phyloP scores from a whole-genome alignment of 1,284 basidiomycete genomes.

The Leccinum griseonigrum region DNA sequence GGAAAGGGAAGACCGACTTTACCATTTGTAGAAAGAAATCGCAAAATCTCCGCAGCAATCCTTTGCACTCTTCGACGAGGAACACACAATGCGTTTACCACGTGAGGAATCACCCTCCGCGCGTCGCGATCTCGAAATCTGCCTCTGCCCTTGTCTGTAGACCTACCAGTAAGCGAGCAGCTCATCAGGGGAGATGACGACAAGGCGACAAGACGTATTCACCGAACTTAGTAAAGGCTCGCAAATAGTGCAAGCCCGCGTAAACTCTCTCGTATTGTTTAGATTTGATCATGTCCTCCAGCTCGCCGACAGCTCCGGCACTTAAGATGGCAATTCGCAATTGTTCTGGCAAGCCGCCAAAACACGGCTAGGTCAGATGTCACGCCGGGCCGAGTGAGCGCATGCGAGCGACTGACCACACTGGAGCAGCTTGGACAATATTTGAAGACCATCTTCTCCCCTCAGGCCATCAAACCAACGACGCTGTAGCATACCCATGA shows the following conservation, averaged over 20 bases:
- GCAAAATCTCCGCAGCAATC: slow-evolving; percentile 14
- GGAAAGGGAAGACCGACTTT: not conserved
- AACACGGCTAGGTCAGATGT: not conserved
- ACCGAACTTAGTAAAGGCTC: slow-evolving; percentile 21
- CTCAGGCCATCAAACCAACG: slow-evolving; percentile 29
- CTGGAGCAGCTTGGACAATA: slow-evolving; percentile 18
- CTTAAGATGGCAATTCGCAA: slow-evolving; percentile 17
- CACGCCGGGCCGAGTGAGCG: not conserved
- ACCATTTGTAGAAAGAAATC: slow-evolving; percentile 18
- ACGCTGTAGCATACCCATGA: slow-evolving; percentile 22
- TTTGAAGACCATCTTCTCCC: slow-evolving; percentile 27
- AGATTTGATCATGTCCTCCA: slow-evolving; percentile 17
- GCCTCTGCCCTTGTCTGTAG: slow-evolving; percentile 8
- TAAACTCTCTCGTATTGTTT: slow-evolving; percentile 6
- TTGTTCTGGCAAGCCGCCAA: slow-evolving; percentile 6
- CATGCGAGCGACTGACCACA: slow-evolving; percentile 18
- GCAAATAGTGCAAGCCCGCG: slow-evolving; percentile 27
- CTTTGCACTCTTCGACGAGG: slow-evolving; percentile 19
- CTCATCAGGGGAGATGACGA: not conserved
- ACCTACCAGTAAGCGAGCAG: not conserved
- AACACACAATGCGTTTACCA: slow-evolving; percentile 18
- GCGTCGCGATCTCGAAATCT: not conserved
- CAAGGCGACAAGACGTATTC: not conserved
- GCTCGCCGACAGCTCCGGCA: slow-evolving; percentile 10
- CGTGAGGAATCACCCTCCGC: slow-evolving; percentile 10